These are phyloP conservation scores for Penicillium malachiteum DNA, from an alignment of 495 filamentous ascomycete genomes.

Conservation along the genomic window DNA sequence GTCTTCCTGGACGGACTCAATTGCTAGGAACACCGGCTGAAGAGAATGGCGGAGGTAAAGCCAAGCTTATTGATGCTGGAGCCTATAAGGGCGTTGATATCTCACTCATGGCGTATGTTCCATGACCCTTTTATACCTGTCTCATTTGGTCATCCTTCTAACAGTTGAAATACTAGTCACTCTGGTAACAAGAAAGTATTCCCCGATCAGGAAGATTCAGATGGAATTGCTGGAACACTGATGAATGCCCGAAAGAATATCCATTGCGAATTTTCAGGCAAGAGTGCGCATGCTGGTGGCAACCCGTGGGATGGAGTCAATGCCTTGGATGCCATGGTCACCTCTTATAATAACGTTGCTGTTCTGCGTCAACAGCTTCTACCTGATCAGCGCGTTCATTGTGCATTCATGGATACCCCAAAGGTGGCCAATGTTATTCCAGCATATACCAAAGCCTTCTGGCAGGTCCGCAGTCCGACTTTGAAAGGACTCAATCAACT, in stretches of 20 bases:
- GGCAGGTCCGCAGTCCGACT: conserved; percentile 51
- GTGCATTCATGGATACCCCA: conserved; percentile 59
- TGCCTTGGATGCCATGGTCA: conserved; percentile 60
- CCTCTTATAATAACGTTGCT: conserved; percentile 60
- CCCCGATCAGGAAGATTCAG: conserved; percentile 21
- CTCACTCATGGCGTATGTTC: conserved; percentile 58
- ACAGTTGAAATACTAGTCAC: conserved; percentile 21
- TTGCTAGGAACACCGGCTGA: conserved; percentile 72
- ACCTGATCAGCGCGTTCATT: conserved; percentile 59
- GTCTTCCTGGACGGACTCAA: conserved; percentile 55
- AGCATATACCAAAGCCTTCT: conserved; percentile 52
- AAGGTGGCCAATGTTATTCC: conserved; percentile 63
- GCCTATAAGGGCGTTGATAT: conserved; percentile 67
- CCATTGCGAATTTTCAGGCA: conserved; percentile 34
- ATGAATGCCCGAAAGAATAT: conserved; percentile 44
- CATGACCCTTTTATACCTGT: not conserved
- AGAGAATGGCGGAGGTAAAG: conserved; percentile 70
- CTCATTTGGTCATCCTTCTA: not conserved
- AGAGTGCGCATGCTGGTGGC: conserved; percentile 56
- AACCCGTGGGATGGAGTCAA: conserved; percentile 65
- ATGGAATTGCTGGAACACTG: conserved; percentile 33
- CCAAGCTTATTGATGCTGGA: conserved; percentile 59
- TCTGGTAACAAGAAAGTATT: conserved; percentile 28
- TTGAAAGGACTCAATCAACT: conserved; percentile 47
- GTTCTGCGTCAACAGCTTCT: conserved; percentile 63